A percentile compares a stretch with the other conserved stretches of the same genome.
phyloP scores from a whole-genome alignment of 1,139 yeast genomes.

The Pichia sp. region DNA sequence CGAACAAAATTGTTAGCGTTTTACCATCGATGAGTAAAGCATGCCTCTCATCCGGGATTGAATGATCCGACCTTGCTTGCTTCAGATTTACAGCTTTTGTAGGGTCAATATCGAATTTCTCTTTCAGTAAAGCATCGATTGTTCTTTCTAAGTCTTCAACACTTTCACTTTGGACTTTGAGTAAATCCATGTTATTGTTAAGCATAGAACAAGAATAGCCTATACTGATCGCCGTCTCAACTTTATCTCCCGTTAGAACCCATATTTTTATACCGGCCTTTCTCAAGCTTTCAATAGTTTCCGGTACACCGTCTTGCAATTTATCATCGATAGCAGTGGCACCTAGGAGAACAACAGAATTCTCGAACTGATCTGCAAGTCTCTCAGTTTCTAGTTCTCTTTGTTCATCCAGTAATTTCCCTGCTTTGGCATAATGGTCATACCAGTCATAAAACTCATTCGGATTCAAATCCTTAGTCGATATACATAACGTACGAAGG shows the following conservation, averaged over 20 bases:
- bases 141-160: slow-evolving; percentile 30
- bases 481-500: slow-evolving; percentile 53
- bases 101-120: slow-evolving; percentile 38
- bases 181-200: slow-evolving; percentile 78
- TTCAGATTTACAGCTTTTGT: slow-evolving; percentile 34
- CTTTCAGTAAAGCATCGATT: slow-evolving; percentile 39
- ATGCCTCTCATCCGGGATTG: slow-evolving; percentile 44
- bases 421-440: slow-evolving; percentile 40
- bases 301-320: slow-evolving; percentile 93
- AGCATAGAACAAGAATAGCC: slow-evolving; percentile 95
- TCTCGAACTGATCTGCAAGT: slow-evolving; percentile 76
- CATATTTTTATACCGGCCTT: slow-evolving; percentile 93
- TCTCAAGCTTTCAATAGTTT: slow-evolving; percentile 77
- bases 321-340: slow-evolving; percentile 98
- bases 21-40: slow-evolving; percentile 57
- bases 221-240: slow-evolving; percentile 95
- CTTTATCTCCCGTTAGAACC: slow-evolving; percentile 97
- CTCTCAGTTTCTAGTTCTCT: slow-evolving; percentile 74
- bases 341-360: slow-evolving; percentile 69
- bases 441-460: slow-evolving; percentile 40
- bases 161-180: slow-evolving; percentile 48
- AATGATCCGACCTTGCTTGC: slow-evolving; percentile 46
- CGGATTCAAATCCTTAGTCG: slow-evolving; percentile 33
- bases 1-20: slow-evolving; percentile 45
- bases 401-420: slow-evolving; percentile 48